Conservation (phyloP, 495 filamentous ascomycete species). For the Hypoxylon subgilvum region DNA sequence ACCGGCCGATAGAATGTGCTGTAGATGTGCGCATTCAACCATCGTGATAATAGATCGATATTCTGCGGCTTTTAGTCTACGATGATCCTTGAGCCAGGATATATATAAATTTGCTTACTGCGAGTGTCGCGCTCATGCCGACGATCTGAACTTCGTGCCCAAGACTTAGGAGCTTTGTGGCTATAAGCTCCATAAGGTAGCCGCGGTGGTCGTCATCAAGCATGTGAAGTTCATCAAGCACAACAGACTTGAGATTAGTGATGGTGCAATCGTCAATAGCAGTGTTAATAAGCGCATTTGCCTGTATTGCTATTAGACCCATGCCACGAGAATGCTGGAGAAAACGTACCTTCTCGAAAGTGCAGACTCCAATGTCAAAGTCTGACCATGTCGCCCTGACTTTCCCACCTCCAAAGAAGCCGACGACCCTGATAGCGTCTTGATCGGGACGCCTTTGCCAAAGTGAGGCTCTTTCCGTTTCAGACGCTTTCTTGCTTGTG, state of each 20-base stretch:
- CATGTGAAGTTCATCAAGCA: constrained; percentile 85
- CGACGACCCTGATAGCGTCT: constrained; percentile 66
- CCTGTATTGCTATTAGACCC: constrained; percentile 54
- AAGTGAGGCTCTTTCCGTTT: constrained; percentile 35
- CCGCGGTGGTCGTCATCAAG: constrained; percentile 80
- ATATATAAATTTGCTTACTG: not conserved
- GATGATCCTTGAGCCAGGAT: not conserved
- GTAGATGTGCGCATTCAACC: constrained; percentile 75
- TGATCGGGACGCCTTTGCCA: constrained; percentile 55
- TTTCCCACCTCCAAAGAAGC: constrained; percentile 77
- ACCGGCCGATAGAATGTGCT: constrained; percentile 76
- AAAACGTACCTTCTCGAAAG: constrained; percentile 75
- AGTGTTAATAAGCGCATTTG: constrained; percentile 77
- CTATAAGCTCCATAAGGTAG: constrained; percentile 80
- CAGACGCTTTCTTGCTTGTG: constrained; percentile 8
- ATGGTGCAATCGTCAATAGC: constrained; percentile 76
- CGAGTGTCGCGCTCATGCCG: constrained; percentile 78
- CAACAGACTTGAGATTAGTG: constrained; percentile 67
- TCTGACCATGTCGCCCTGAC: constrained; percentile 71
- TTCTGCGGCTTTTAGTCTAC: constrained; percentile 60
- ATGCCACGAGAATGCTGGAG: constrained; percentile 2
- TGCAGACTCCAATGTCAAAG: constrained; percentile 80
- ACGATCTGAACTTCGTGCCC: constrained; percentile 75
- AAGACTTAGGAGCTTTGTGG: constrained; percentile 75
- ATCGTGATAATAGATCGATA: constrained; percentile 68